phyloP scores from a whole-genome alignment of 345 rosid species.

The Lumnitzera racemosa region DNA sequence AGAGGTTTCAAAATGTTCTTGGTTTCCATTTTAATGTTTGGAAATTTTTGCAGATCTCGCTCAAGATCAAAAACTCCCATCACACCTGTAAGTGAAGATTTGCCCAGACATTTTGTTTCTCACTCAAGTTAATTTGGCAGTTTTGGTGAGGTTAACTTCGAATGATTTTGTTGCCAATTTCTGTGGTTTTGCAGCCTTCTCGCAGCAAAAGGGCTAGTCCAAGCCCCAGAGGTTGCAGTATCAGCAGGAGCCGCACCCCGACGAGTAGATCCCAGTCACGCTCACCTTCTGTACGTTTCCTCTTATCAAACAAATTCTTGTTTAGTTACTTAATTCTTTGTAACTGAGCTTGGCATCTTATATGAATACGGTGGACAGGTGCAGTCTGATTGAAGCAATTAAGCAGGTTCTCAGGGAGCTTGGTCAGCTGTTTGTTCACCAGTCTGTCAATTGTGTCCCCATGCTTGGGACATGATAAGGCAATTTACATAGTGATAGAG shows the following conservation, averaged over 20 bases:
- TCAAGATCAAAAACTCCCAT: conserved; percentile 56
- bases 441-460: background rate
- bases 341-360: too few relatives aligned
- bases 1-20: conserved; percentile 17
- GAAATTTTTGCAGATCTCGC: conserved; percentile 50
- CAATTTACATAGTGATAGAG: too few relatives aligned
- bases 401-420: conserved; percentile 3
- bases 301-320: background rate
- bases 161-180: background rate
- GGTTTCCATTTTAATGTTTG: conserved; percentile 14
- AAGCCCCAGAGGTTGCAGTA: conserved; percentile 13
- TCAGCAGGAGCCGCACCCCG: conserved; percentile 14
- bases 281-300: conserved; percentile 27
- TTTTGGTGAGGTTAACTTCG: too few relatives aligned
- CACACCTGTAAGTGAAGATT: conserved; percentile 47
- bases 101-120: background rate
- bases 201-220: conserved; percentile 14
- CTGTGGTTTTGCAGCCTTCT: conserved; percentile 18
- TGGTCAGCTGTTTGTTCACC: background rate
- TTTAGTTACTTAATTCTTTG: background rate
- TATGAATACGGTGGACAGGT: conserved; percentile 29
- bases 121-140: background rate
- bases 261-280: conserved; percentile 20
- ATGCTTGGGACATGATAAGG: too few relatives aligned
- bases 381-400: conserved; percentile 31